Evolutionary conservation across 2,329 filamentous ascomycete genomes (phyloP), one percentile per base, ranked within the genome.

Genomic region (Hypoxylon sp.): DNA sequence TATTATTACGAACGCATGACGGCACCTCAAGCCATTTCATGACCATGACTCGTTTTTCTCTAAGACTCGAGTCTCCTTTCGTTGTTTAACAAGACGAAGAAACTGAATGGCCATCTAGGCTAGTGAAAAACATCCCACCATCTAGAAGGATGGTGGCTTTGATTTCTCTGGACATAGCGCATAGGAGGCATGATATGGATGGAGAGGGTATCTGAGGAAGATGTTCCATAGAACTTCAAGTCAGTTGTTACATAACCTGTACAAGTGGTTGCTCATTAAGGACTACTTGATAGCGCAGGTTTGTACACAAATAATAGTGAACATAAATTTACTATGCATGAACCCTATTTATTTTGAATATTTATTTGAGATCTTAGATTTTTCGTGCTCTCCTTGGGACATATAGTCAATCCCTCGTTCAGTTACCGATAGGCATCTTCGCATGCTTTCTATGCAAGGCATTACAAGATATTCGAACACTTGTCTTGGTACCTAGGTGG

Each of bases 231-330:
- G 49, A 59, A 68, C 61, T 54, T 61, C 37, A 46, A 63, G 64
- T 60, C 54, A 56, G 54, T 63, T 68, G 65, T 63, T 69, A 42
- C 63, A 71, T 59, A 61, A 69, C 69, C 66, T 66, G 66, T 49
- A 57, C 72, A 30, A 37, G 53, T 50, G 49, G 65, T 69, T 58
- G 60, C 54, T 61, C 64, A 55, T 44, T 55, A 54, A 30, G 55
- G 58, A 54, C 61, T 63, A 25, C 13, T 49, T 55, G 40, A 63
- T 58, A 50, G 61, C 53, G 51, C 53, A 44, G 63, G 58, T 77
- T 68, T 70, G 78, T 81, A 80, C 73, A 80, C 75, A 80, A 77
- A 78, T 79, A 79, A 77, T 80, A 79, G 80, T 77, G 79, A 80
- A 79, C 71, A 79, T 77, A 76, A 42, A 60, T 66, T 44, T 62